These are phyloP conservation scores for Linnemannia hyalina DNA, from an alignment of 192 early-diverging fungal genomes.

Conservation along the genomic window DNA sequence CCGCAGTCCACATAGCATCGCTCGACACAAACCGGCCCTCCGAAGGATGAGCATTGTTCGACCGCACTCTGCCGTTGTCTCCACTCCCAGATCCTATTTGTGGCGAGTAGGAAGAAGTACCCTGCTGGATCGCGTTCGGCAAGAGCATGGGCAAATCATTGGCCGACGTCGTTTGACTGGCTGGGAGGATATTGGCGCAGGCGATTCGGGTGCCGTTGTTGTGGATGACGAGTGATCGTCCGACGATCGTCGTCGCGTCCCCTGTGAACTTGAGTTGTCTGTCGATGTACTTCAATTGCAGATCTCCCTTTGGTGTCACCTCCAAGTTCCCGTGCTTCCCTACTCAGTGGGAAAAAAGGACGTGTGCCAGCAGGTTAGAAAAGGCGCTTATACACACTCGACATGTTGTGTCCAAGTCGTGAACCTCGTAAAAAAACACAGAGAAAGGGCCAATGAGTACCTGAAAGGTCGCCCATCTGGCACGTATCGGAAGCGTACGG, in stretches of 20 bases:
- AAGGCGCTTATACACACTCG: background rate
- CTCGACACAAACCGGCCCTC: background rate
- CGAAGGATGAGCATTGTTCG: background rate
- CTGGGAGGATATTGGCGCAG: conserved; percentile 29
- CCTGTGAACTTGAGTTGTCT: conserved; percentile 9
- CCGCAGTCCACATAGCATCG: background rate
- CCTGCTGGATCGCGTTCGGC: background rate
- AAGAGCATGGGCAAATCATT: background rate
- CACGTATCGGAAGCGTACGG: conserved; percentile 12
- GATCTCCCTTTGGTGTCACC: background rate
- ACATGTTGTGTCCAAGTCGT: background rate
- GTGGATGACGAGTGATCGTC: conserved; percentile 45
- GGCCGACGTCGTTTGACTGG: background rate
- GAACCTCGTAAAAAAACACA: background rate
- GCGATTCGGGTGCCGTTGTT: conserved; percentile 44
- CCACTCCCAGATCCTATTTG: background rate
- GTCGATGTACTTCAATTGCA: conserved; percentile 22
- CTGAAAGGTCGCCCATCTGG: conserved; percentile 48
- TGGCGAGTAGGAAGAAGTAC: background rate
- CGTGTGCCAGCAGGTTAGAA: too few species aligned
- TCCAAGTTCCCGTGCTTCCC: conserved; percentile 40
- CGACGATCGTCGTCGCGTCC: conserved; percentile 10
- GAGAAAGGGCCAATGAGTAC: background rate
- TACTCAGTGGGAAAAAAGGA: background rate
- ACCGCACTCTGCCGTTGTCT: background rate